Conservation (phyloP, 768 basidiomycete genomes). For the Mycena sanguinolenta region DNA sequence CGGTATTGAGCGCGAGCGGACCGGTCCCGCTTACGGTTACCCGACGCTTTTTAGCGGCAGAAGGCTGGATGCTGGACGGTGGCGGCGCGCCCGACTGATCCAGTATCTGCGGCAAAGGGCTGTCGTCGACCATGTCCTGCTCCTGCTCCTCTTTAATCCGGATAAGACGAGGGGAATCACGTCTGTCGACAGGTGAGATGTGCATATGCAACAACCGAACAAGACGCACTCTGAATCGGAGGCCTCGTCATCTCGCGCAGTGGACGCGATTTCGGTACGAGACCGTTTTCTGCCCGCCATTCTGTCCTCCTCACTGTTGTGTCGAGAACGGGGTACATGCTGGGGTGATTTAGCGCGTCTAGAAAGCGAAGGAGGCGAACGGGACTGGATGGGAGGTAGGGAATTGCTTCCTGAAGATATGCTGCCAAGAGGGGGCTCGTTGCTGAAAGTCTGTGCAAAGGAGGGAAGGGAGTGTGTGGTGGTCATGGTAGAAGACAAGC, state of each 20-base stretch:
- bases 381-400: conserved; percentile 76
- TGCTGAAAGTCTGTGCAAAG: conserved; percentile 82
- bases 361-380: conserved; percentile 47
- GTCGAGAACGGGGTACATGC: conserved; percentile 42
- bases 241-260: conserved; percentile 51
- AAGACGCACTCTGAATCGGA: conserved; percentile 62
- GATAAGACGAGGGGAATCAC: conserved; percentile 59
- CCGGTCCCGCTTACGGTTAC: conserved; percentile 82
- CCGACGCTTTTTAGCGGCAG: conserved; percentile 74
- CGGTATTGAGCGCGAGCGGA: conserved; percentile 67
- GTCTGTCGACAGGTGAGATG: conserved; percentile 42
- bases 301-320: conserved; percentile 49
- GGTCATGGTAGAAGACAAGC: conserved; percentile 47
- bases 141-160: conserved; percentile 78
- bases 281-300: conserved; percentile 59
- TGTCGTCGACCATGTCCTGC: conserved; percentile 57
- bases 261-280: conserved; percentile 53
- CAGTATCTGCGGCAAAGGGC: conserved; percentile 49
- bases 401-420: conserved; percentile 66
- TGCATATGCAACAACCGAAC: conserved; percentile 19
- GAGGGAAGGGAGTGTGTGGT: conserved; percentile 77
- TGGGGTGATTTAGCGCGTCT: conserved; percentile 52
- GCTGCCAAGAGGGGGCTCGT: conserved; percentile 62
- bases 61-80: conserved; percentile 57
- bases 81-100: conserved; percentile 48